Conservation (phyloP, 1,139 yeast genomes). For the Candida buenavistaensis region DNA sequence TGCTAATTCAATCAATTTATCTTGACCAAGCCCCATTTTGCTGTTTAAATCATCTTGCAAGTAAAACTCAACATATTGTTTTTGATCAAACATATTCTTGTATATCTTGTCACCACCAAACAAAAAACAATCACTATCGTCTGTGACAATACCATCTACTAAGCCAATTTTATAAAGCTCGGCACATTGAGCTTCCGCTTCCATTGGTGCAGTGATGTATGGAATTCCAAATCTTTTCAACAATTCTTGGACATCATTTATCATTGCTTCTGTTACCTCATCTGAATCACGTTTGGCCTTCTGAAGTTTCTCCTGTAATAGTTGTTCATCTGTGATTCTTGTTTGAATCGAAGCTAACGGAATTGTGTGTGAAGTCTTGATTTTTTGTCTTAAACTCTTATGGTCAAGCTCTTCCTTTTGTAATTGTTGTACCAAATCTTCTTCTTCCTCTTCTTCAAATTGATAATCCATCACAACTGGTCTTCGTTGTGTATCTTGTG, state of each 20-base stretch:
- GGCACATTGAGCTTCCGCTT: conserved; percentile 98
- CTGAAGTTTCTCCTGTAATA: conserved; percentile 57
- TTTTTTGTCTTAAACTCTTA: conserved; percentile 54
- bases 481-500: conserved; percentile 12
- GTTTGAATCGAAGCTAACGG: conserved; percentile 26
- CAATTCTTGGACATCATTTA: conserved; percentile 85
- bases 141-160: conserved; percentile 95
- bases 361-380: conserved; percentile 31
- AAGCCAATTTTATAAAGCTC: conserved; percentile 61
- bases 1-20: conserved; percentile 74
- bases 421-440: conserved; percentile 58
- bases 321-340: conserved; percentile 50
- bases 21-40: conserved; percentile 65
- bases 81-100: conserved; percentile 93
- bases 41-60: conserved; percentile 56
- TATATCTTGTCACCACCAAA: conserved; percentile 88
- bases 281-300: conserved; percentile 86
- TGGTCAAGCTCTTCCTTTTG: conserved; percentile 72
- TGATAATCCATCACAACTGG: conserved; percentile 52
- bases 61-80: conserved; percentile 89
- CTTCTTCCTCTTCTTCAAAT: conserved; percentile 78
- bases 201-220: conserved; percentile 93
- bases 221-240: conserved; percentile 90
- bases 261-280: conserved; percentile 85
- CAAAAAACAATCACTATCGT: conserved; percentile 94